Percentiles rank a stretch among this genome's conserved stretches.
phyloP scores from a whole-genome alignment of 495 filamentous ascomycete species.

The Durotheca rogersii region DNA sequence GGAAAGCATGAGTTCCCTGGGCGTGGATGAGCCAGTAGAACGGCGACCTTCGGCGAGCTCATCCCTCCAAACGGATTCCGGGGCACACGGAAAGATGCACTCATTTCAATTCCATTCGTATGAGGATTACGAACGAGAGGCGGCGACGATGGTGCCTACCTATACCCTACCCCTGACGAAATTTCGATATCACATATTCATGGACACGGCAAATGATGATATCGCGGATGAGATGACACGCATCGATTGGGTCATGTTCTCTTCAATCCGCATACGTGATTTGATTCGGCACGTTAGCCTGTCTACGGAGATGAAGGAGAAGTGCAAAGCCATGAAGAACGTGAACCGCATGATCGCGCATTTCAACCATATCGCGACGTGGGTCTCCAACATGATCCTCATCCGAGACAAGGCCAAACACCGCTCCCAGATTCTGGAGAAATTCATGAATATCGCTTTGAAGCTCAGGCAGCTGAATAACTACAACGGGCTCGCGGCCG shows the following conservation, averaged over 20 bases:
- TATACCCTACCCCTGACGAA: conserved; percentile 66
- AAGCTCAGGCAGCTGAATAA: conserved; percentile 91
- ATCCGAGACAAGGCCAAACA: conserved; percentile 96
- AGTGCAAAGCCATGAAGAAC: conserved; percentile 75
- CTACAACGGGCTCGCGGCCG: conserved; percentile 91
- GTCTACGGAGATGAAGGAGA: conserved; percentile 67
- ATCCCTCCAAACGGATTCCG: conserved; percentile 28
- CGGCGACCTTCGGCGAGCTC: conserved; percentile 51
- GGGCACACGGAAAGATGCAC: conserved; percentile 27
- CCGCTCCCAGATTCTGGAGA: conserved; percentile 83
- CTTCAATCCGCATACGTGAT: conserved; percentile 91
- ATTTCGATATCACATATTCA: conserved; percentile 77
- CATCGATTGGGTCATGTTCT: conserved; percentile 97
- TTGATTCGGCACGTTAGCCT: conserved; percentile 87
- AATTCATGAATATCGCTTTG: conserved; percentile 84
- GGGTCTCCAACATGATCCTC: conserved; percentile 88
- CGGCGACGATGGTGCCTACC: conserved; percentile 63
- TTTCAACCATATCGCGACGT: conserved; percentile 92
- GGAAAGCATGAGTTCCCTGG: conserved; percentile 46
- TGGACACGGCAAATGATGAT: conserved; percentile 74
- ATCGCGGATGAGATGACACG: conserved; percentile 90
- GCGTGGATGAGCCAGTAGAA: conserved; percentile 46
- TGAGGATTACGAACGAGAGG: conserved; percentile 74
- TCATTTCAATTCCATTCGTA: conserved; percentile 60
- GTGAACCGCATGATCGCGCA: conserved; percentile 93